Base-by-base conservation (phyloP, 164 flowering plant species). In the Stephania cephalantha region DNA sequence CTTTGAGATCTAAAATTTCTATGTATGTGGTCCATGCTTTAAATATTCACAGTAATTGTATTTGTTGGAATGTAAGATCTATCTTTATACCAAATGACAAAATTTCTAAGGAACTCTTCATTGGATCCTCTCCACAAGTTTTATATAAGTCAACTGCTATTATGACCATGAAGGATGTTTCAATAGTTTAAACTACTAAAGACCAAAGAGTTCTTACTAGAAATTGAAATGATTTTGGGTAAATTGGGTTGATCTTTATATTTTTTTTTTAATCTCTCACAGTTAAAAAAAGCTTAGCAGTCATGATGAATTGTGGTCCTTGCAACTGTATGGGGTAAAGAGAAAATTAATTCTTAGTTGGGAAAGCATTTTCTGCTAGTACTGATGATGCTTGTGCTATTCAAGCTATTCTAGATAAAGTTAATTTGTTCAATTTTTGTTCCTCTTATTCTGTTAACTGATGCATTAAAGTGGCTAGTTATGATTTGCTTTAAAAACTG, bases 261-360 rank as follows among this genome's bases (percentile, higher is more conserved):
- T 25, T 0, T 25, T 0, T 25, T 15, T 15, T 50, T 15, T 50
- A 9, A 50, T 50, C 55, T 9, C 11, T 58, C 42, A 35, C 42
- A 35, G 42, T 35, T 58, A 6, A n/a, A 58, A 12, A 18, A 58
- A 58, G 18, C 20, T 58, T 18, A 6, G n/a, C 7, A 58, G 20
- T n/a, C 17, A 58, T 58, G 20, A 58, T 58, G 64, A 58, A 58
- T 58, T 58, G n/a, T 58, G 64, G 64, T 58, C 64, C 64, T 58
- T 15, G n/a, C 64, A 58, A 18, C 64, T 58, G 64, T n/a, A 58
- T 58, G 64, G 64, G 63, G 64, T 2, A 15, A 12, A 58, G 64
- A 58, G 18, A n/a, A 58, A 58, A 58, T 3, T 58, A n/a, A 58
- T 15, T n/a, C 64, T 6, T n/a, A 58, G 18, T 15, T 58, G 64